Evolutionary conservation across 768 basidiomycete genomes (phyloP), one percentile per base, ranked within the genome.

Genomic region (Postia placenta): DNA sequence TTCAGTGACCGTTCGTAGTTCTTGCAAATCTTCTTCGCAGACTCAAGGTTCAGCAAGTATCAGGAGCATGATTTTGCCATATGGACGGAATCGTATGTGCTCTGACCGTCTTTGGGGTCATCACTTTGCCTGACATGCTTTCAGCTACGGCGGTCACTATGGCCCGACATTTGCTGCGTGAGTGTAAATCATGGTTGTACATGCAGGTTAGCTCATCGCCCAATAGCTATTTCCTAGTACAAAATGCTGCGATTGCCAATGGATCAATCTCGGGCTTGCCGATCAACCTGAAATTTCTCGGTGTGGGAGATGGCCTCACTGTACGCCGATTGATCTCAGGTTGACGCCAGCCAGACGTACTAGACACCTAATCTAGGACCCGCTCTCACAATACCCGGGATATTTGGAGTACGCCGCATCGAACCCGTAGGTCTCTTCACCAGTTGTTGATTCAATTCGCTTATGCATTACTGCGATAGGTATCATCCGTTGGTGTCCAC

Each of bases 261-360:
- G 76, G 76, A 9, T 69, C 60, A 0, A 53, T 76, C 3, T 55
- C 62, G 3, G 81, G 80, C 2, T 49, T 75, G 4, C 66, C 63
- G 2, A 69, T 85, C 41, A 82, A 83, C 54, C 71, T 85, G n/a
- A 74, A 80, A 60, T 68, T 73, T 22, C 71, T 83, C n/a, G 83
- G 79, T 15, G 68, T 85, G 19, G 81, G 83, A 15, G 72, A 85
- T 56, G 81, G 81, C 11, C 62, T 83, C 20, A 82, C 80, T 4
- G 80, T 81, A 61, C 12, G 71, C 52, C 15, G 19, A 35, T 41
- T 14, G 14, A 41, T 28, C 20, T 23, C 25, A 15, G 28, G 1
- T 12, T 19, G 28, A 24, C 38, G 33, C 11, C 15, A 14, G 36
- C 40, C 47, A 5, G 25, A 42, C 33, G 47, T n/a, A 45, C 28